A percentile compares a stretch with the other conserved stretches of the same genome.
These are phyloP conservation scores for Evansstolkia leycettana DNA, from an alignment of 495 filamentous ascomycete species.

Conservation along the genomic window DNA sequence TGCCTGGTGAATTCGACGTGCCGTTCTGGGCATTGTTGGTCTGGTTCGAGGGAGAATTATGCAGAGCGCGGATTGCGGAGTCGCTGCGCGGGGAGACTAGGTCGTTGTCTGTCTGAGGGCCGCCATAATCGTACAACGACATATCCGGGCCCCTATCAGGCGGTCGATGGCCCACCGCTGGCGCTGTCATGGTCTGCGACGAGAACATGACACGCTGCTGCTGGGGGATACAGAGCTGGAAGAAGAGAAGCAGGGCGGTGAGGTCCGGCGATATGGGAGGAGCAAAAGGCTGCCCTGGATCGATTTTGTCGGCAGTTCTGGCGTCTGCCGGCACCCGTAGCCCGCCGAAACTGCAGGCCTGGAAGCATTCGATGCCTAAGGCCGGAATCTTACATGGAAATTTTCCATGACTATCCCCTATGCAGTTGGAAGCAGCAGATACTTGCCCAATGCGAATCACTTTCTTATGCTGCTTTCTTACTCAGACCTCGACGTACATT, in stretches of 20 bases:
- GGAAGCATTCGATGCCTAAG: too few relatives aligned
- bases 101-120: slow-evolving; percentile 20
- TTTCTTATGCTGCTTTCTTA: too few relatives aligned
- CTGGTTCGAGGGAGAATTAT: slow-evolving; percentile 30
- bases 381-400: too few relatives aligned
- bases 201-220: slow-evolving; percentile 34
- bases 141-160: slow-evolving; percentile 32
- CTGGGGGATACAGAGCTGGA: slow-evolving; percentile 5
- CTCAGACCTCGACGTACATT: too few relatives aligned
- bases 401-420: too few relatives aligned
- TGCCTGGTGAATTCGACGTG: slow-evolving; percentile 15
- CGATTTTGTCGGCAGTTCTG: background rate
- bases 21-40: slow-evolving; percentile 13
- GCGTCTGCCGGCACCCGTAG: background rate
- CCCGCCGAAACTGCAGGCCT: background rate
- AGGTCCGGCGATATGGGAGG: slow-evolving; percentile 13
- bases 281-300: slow-evolving; percentile 9
- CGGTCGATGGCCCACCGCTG: slow-evolving; percentile 39
- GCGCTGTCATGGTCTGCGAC: slow-evolving; percentile 46
- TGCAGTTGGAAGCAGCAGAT: too few relatives aligned
- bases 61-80: slow-evolving; percentile 35
- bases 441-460: too few relatives aligned
- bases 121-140: slow-evolving; percentile 30
- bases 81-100: slow-evolving; percentile 27
- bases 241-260: slow-evolving; percentile 7